These are phyloP conservation scores for Fusarium sororula DNA, from an alignment of 2,329 filamentous ascomycete species.

Conservation along the genomic window DNA sequence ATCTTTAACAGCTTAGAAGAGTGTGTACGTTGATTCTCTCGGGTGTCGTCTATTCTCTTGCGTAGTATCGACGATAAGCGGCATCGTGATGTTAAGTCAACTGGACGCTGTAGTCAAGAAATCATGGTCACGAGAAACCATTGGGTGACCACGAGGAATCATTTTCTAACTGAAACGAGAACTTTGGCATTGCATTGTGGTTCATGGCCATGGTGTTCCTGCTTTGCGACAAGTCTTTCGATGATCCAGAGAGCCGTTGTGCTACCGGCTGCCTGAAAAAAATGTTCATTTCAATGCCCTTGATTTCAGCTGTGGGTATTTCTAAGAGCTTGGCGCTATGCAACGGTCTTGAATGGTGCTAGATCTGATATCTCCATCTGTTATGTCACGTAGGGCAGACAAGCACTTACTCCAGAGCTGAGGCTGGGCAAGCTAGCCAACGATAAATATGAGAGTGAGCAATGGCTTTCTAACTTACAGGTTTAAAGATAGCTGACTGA, in stretches of 20 bases:
- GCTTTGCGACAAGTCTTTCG: neutral
- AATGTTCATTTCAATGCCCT: neutral
- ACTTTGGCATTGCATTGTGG: too few species aligned
- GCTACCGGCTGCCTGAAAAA: too few species aligned
- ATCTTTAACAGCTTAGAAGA: fast-evolving
- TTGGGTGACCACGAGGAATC: too few species aligned
- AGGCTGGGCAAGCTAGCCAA: neutral
- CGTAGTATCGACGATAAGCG: neutral
- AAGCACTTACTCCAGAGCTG: neutral
- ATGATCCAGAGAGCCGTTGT: fast-evolving
- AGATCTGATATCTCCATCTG: neutral
- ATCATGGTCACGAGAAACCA: neutral
- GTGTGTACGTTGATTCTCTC: fast-evolving
- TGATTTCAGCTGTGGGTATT: fast-evolving
- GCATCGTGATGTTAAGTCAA: neutral
- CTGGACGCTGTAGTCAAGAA: too few species aligned
- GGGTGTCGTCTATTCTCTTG: too few species aligned
- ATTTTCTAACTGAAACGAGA: neutral
- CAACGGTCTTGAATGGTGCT: neutral
- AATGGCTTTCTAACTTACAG: neutral
- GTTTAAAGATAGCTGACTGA: neutral
- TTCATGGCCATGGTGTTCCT: neutral
- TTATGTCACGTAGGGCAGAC: too few species aligned
- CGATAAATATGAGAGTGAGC: neutral
- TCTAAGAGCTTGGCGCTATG: fast-evolving